These are phyloP conservation scores for Stropharia rugosoannulata DNA, from an alignment of 768 basidiomycete species.

Conservation along the genomic window DNA sequence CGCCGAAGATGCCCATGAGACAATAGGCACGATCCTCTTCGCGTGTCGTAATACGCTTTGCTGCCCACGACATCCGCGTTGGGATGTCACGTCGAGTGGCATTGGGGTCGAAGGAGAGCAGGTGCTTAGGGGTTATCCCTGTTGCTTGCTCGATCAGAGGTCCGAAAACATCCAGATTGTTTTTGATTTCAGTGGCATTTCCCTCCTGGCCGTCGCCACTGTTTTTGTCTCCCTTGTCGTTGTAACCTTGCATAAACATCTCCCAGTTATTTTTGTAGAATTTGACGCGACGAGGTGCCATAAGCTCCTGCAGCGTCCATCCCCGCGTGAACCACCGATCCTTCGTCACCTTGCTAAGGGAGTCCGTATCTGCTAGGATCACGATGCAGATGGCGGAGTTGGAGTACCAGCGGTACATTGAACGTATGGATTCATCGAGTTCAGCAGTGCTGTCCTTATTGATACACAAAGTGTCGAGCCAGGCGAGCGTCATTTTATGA, in stretches of 20 bases:
- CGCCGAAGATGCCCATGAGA: slow-evolving; percentile 12
- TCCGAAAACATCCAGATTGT: neutral
- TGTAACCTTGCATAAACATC: neutral
- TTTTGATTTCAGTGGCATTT: neutral
- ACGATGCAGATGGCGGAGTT: slow-evolving; percentile 8
- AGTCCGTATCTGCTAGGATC: slow-evolving; percentile 5
- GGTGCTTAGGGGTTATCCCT: slow-evolving; percentile 5
- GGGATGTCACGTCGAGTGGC: slow-evolving; percentile 2
- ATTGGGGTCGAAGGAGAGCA: slow-evolving; percentile 6
- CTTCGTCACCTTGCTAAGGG: neutral
- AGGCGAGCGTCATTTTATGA: slow-evolving; percentile 7
- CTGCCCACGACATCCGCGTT: slow-evolving; percentile 10
- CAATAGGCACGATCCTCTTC: slow-evolving; percentile 11
- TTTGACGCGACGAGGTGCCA: slow-evolving; percentile 4
- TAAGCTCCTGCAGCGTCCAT: slow-evolving; percentile 15
- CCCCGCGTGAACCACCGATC: slow-evolving; percentile 14
- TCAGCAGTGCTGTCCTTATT: slow-evolving; percentile 14
- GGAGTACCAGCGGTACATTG: slow-evolving; percentile 16
- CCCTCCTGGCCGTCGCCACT: neutral
- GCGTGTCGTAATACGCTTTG: slow-evolving; percentile 5
- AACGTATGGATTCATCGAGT: slow-evolving; percentile 12
- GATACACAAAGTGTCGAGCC: slow-evolving; percentile 14
- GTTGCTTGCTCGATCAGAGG: slow-evolving; percentile 13
- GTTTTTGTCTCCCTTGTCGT: slow-evolving; percentile 5
- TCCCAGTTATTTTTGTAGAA: slow-evolving; percentile 10